Percentiles rank a stretch among this genome's conserved stretches.
phyloP scores from a whole-genome alignment of 495 filamentous ascomycete genomes.

The Tuber microsphaerosporum region DNA sequence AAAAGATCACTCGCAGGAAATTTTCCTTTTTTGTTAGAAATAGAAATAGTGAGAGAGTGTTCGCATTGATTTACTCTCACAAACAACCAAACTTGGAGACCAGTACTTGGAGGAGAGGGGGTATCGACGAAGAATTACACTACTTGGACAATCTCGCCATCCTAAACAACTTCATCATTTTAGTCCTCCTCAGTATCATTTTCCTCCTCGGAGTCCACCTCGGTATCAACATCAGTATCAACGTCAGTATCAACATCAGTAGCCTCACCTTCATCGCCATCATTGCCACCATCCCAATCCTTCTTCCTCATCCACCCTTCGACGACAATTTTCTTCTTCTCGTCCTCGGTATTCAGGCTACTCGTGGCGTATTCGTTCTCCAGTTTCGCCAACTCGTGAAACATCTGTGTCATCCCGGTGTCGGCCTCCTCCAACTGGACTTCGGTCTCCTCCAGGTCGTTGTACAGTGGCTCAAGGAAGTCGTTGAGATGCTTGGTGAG shows the following conservation, averaged over 20 bases:
- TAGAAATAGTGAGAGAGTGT: neutral
- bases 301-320: neutral
- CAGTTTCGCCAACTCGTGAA: neutral
- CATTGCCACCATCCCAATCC: neutral
- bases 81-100: neutral
- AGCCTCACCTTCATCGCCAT: no score
- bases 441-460: neutral
- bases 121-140: neutral
- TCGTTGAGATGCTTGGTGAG: neutral
- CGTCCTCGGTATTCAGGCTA: neutral
- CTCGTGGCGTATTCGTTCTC: neutral
- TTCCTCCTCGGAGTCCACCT: neutral
- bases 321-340: neutral
- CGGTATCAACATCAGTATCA: neutral
- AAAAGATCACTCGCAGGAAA: neutral
- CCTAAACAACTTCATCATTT: neutral
- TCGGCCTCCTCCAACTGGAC: neutral
- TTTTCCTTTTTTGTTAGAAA: neutral
- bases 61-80: neutral
- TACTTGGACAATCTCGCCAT: neutral
- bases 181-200: no score
- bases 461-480: neutral
- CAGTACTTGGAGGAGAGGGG: neutral
- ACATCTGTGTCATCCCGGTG: neutral
- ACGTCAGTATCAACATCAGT: neutral